Evolutionary conservation across 768 basidiomycete species (phyloP), one percentile per base, ranked within the genome.

Genomic region (Tylopilus cervinicoccineus): DNA sequence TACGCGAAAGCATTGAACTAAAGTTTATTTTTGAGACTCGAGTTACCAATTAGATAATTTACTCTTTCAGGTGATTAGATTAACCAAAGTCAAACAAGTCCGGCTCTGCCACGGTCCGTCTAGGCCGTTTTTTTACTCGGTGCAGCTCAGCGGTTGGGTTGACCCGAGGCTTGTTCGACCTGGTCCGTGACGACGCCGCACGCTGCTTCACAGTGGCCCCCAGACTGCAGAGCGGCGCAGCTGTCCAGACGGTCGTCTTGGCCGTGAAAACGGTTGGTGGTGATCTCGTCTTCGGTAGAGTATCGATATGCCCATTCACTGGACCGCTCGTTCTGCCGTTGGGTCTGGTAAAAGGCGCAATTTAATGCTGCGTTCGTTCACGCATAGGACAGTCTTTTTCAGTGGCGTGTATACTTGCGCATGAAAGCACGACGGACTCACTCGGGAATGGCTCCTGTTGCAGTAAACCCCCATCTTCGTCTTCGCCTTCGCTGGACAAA

Each of bases 271-370:
- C 53, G 38, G 51, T 67, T 67, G 43, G 53, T 56, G 11, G 41
- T 51, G 5, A 69, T 59, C 43, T 67, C 65, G n/a, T 67, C 51
- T 14, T 57, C 43, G 26, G 65, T 67, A 27, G 65, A 55, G 29
- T 69, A 69, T 45, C 65, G 65, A 48, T 67, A 67, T 28, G 31
- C 40, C 67, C 67, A 67, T 22, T 48, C 53, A 8, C 51, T 38
- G 19, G 54, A 46, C 37, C 11, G 11, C 28, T 51, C 22, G 20
- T 33, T 6, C 3, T 16, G 11, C 26, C 27, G 48, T 16, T 59
- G 29, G 16, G 31, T 32, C 33, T 26, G 17, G 26, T 63, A 69
- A 39, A 54, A 65, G 1, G 20, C 37, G 32, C 29, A 23, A 22
- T 66, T 66, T 45, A 59, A 27, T 4, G 20, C 66, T 66, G 42